These are phyloP conservation scores for Picea engelmannii DNA, from an alignment of 83 land plant genomes.

Conservation along the genomic window DNA sequence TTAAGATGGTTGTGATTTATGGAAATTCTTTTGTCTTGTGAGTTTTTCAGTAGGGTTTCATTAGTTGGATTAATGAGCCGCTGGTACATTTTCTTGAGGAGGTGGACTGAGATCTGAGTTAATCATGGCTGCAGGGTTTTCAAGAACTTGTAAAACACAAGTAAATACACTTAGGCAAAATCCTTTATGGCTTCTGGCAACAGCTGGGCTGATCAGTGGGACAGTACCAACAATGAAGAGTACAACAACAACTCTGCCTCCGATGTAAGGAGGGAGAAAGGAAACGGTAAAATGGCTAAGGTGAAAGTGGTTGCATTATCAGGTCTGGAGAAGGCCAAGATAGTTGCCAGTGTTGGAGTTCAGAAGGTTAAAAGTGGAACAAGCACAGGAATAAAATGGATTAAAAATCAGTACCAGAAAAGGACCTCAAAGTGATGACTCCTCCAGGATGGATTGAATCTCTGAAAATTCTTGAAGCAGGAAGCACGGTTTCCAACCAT, in stretches of 20 bases:
- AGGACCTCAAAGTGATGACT: conserved; percentile 28
- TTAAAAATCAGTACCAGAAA: conserved; percentile 56
- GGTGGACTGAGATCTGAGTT: not conserved
- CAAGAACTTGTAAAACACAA: not conserved
- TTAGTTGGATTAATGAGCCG: not conserved
- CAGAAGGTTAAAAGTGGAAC: conserved; percentile 56
- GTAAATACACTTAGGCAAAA: not conserved
- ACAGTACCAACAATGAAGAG: not conserved
- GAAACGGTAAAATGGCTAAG: conserved; percentile 1
- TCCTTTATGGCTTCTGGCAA: not conserved
- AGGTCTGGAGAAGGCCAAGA: conserved; percentile 30
- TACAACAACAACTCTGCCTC: not conserved
- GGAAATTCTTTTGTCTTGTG: not conserved
- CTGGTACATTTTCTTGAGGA: too few species aligned
- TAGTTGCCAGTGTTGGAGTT: conserved; percentile 38
- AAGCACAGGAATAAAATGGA: conserved; percentile 44
- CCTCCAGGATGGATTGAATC: too few species aligned
- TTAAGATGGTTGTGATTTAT: not conserved
- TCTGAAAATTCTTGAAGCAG: too few species aligned
- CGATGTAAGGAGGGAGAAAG: not conserved
- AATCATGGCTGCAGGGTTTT: not conserved
- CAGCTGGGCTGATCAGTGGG: conserved; percentile 3
- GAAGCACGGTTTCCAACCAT: too few species aligned
- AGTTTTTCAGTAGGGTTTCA: not conserved
- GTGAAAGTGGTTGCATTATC: not conserved